Base-by-base conservation (phyloP, 78 protist species). In the Anaeramoeba flamelloides region DNA sequence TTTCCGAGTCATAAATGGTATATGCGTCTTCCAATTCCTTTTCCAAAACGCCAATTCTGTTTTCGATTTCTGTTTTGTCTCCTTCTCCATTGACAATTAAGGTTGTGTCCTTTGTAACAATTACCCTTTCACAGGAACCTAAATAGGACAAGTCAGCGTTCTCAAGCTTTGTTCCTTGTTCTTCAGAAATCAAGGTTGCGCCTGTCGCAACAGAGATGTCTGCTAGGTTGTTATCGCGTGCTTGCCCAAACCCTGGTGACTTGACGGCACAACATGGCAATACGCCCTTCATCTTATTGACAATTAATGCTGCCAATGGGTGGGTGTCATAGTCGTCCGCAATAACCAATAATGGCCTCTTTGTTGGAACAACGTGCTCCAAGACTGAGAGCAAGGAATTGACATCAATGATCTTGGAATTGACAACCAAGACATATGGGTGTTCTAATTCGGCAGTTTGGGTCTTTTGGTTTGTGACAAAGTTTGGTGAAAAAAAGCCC, bases 211-310 rank as follows among this genome's bases (percentile, higher is more conserved):
- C n/a, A n/a, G n/a, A 75, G 75, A 97, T 88, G 83, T 97, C 99
- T 86, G 94, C 94, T 78, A 97, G 79, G 37, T 74, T 88, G 79
- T 86, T 90, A 87, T 87, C 90, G 77, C 97, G 87, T 87, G 87
- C 80, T 86, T 97, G 98, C n/a, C 99, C 99, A 82, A 93, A 97
- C 76, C 99, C 98, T 33, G 99, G 99, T 22, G 98, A 97, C 91
- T 94, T 93, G 82, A 93, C 95, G 8, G 96, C 96, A 78, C 87
- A 83, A 32, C 53, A 75, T 40, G 53, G 74, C 36, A 38, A 17
- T 3, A 88, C 88, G 33, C 92, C 91, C 81, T 92, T 85, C 38
- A 93, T 81, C 86, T 87, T 89, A 95, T 94, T 93, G 90, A 92
- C 79, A 76, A 93, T 87, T 37, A 96, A 82, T 26, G 94, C 88